Evolutionary conservation across 192 early-diverging fungal species (phyloP), one percentile per base, ranked within the genome.

Genomic region (Coemansia sp.): DNA sequence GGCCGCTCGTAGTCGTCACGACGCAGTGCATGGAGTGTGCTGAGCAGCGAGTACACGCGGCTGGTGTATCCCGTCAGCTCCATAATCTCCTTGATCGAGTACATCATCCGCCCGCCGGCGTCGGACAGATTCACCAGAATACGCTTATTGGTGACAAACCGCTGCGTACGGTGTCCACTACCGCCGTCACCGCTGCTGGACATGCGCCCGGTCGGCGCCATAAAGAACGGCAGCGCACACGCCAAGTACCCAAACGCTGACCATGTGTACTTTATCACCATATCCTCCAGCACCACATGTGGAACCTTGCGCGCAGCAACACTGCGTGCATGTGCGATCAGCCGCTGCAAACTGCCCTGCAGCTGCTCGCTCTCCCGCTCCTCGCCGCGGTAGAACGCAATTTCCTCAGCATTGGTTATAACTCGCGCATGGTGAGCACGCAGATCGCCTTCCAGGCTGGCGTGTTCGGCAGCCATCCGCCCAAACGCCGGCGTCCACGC

Each of bases 231-330:
- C 54, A 96, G 81, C 44, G 89, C 85, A 59, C 91, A 89, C 57
- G 91, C 85, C 42, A 90, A 71, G 47, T 94, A 84, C 19, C 96
- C 96, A 59, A 93, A 84, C 36, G 96, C 94, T 36, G 90, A 90
- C 96, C 96, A 98, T 6, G 83, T 87, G 81, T 98, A 98, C 75
- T 98, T 98, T 81, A 98, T 93, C 21, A 98, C 82, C 81, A 96
- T 95, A 68, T 98, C 96, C 72, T 98, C 96, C 58, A 98, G 78
- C 89, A 98, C 94, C 11, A 89, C 86, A 66, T 96, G 90, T 74
- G 86, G 85, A 59, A 98, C 88, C 48, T 91, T 87, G 73, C 89
- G 84, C 23, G 84, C 83, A 69, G 91, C 94, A 40, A 96, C 89
- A 26, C 82, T 80, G 59, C 91, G 91, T 58, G 94, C 86, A 63